These are phyloP conservation scores for Neofusicoccum umdonicola DNA, from an alignment of 2,329 filamentous ascomycete genomes.

Conservation along the genomic window DNA sequence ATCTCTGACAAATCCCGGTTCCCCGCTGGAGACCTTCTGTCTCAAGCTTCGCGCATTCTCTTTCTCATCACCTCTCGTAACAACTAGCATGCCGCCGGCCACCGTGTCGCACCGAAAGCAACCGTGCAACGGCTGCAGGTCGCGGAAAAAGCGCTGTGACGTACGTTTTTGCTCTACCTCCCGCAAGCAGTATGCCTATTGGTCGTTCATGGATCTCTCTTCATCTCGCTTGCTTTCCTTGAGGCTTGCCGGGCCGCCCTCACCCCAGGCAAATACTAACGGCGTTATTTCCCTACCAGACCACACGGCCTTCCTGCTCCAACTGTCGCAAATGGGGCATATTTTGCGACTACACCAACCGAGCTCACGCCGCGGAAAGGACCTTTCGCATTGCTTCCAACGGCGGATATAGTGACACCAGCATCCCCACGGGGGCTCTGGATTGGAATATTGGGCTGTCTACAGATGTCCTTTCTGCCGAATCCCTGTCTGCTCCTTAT, in stretches of 20 bases:
- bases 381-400: neutral
- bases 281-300: neutral
- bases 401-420: neutral
- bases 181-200: neutral
- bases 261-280: neutral
- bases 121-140: conserved; percentile 32
- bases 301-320: neutral
- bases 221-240: neutral
- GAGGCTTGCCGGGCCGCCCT: neutral
- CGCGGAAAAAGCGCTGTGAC: conserved; percentile 35
- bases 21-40: neutral
- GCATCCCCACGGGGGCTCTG: neutral
- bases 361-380: neutral
- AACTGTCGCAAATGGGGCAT: conserved; percentile 3
- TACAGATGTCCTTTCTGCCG: neutral
- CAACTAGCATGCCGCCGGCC: conserved; percentile 22
- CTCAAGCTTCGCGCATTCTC: neutral
- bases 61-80: neutral
- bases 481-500: neutral
- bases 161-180: conserved; percentile 19
- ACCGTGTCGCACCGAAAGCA: conserved; percentile 32
- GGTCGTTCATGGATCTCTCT: neutral
- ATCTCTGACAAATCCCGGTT: conserved; percentile 4
- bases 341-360: neutral
- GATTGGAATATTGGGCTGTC: neutral